Evolutionary conservation across 2,329 filamentous ascomycete genomes (phyloP), one percentile per base, ranked within the genome.

Genomic region (Colletotrichum sp.): DNA sequence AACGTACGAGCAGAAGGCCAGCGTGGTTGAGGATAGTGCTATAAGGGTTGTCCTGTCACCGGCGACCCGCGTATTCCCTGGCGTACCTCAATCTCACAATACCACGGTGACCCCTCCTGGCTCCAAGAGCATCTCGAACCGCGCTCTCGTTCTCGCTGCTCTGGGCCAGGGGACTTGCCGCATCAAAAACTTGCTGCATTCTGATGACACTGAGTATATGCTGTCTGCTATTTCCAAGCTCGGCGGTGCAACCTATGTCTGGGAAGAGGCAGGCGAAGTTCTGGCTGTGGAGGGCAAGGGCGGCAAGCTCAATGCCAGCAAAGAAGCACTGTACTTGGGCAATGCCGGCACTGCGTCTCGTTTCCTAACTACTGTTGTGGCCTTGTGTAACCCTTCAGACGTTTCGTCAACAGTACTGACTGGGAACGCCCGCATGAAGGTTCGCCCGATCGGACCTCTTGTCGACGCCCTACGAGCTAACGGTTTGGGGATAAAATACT

Each of bases 161-260:
- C 92, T 99, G 36, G 96, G 96, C 39, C 91, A 92, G 71, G 97
- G 97, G 21, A 92, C 93, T 30, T 98, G 96, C 82, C 93, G 94
- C 52, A 94, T 99, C 83, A 96, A 92, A 84, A 99, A 99, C 80
- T 88, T 99, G 36, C 90, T 99, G 13, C 96, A 98, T 85, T 99
- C 97, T 0, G 97, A 99, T 80, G 97, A 99, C 82, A 98, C 96
- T 0, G 95, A 99, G 83, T 97, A 95, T 84, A 99, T 99, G 97
- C 88, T 99, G 60, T 95, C 95, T 73, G 96, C 97, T n/a, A 93
- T 99, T 73, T 91, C 92, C 30, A 93, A 93, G 80, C 91, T 99
- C 28, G 93, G 94, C 36, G 97, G 96, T 34, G 96, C 96, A 21
- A 94, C 94, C 1, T 99, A 98, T 86, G 92, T 93, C 1, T 99